Evolutionary conservation across 2,329 filamentous ascomycete genomes (phyloP).

Genomic region (Tolypocladium endophyticum): DNA sequence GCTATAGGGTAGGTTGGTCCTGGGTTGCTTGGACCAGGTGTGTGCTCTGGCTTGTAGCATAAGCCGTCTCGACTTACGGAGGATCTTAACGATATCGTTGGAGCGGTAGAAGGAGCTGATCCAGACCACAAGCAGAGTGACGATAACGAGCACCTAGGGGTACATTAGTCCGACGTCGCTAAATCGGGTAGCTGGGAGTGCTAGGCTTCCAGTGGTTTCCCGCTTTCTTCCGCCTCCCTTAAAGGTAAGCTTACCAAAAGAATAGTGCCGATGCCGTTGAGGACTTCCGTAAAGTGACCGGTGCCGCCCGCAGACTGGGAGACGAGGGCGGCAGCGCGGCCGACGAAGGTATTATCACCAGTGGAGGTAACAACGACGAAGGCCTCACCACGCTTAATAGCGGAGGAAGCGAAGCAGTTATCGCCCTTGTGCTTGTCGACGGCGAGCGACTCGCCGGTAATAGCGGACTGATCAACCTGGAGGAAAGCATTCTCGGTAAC

Average conservation of each 20-base stretch:
- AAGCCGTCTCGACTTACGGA: too few relatives aligned
- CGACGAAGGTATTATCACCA: constrained; percentile 84
- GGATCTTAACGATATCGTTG: constrained; percentile 67
- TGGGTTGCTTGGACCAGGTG: too few relatives aligned
- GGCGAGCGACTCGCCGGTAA: constrained; percentile 84
- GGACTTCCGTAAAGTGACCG: constrained; percentile 85
- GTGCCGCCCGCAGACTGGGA: constrained; percentile 62
- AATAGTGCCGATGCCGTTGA: constrained; percentile 76
- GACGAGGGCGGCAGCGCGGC: constrained; percentile 77
- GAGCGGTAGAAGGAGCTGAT: constrained; percentile 80
- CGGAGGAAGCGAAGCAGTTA: constrained; percentile 73
- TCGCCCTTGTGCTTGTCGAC: constrained; percentile 81
- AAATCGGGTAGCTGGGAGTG: too few relatives aligned
- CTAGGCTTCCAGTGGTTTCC: too few relatives aligned
- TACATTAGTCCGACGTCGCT: too few relatives aligned
- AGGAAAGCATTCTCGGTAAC: constrained; percentile 76
- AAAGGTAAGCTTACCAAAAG: too few relatives aligned
- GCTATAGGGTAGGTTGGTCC: too few relatives aligned
- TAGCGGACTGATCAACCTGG: constrained; percentile 85
- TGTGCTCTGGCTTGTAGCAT: too few relatives aligned
- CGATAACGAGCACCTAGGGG: constrained; percentile 68
- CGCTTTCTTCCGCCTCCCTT: too few relatives aligned
- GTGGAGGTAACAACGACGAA: constrained; percentile 75
- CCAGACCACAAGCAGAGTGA: constrained; percentile 77
- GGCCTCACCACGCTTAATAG: constrained; percentile 82